Conservation (phyloP, 129 eudicot genomes). For the Scalesia atractyloides region DNA sequence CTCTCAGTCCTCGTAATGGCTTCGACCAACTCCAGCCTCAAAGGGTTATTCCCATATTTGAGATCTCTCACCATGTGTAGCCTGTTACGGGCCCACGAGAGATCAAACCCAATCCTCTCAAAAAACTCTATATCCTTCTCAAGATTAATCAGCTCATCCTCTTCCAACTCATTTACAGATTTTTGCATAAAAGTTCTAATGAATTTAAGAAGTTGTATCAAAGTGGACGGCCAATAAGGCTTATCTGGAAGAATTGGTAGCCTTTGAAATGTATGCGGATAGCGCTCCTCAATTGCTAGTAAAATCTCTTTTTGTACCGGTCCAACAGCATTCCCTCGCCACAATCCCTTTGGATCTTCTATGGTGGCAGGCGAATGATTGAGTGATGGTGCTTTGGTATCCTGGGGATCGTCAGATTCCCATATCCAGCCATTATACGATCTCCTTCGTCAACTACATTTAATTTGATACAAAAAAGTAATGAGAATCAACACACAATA, state of each 20-base stretch:
- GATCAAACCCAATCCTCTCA: slow-evolving; percentile 13
- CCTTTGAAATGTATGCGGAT: slow-evolving; percentile 23
- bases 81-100: slow-evolving; percentile 27
- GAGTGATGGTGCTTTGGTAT: background rate
- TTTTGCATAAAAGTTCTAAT: slow-evolving; percentile 13
- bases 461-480: background rate
- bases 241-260: slow-evolving; percentile 6
- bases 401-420: background rate
- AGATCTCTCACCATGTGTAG: slow-evolving; percentile 18
- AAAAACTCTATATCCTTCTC: background rate
- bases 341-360: background rate
- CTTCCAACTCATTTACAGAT: background rate
- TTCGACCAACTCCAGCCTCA: slow-evolving; percentile 10
- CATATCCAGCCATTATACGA: slow-evolving; percentile 19
- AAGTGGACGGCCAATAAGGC: slow-evolving; percentile 4
- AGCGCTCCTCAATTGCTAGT: slow-evolving; percentile 1
- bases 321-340: slow-evolving; percentile 17
- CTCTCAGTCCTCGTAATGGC: background rate
- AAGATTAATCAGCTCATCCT: background rate
- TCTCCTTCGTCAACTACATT: background rate
- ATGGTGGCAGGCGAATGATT: background rate
- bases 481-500: background rate
- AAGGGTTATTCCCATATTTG: slow-evolving; percentile 23
- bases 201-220: slow-evolving; percentile 6
- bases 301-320: background rate